Evolutionary conservation across 805 yeast species (phyloP), one percentile per base, ranked within the genome.

Genomic region (Monosporozyma aquatica): DNA sequence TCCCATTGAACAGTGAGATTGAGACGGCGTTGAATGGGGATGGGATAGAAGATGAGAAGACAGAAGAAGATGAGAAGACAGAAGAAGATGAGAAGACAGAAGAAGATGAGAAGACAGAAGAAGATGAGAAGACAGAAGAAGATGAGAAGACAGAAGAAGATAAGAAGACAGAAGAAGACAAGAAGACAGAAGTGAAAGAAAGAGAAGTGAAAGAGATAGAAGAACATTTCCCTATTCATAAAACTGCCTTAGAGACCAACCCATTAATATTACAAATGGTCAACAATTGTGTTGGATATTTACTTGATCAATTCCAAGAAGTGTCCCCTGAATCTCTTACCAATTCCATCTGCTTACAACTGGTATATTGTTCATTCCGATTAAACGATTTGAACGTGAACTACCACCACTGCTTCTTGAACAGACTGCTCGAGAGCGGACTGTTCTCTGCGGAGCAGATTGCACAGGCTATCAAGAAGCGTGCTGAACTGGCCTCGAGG

Each of bases 311-410:
- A 25, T 40, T 54, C 2, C 28, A 34, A n/a, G 14, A 32, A 2
- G 41, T 29, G 4, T 26, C 43, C 17, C n/a, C 22, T 2, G 41
- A 17, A 5, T 25, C 37, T 11, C 59, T 73, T 8, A 70, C 70
- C 25, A 82, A 82, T 43, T 83, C 90, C 1, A 66, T 87, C 18
- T 74, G 89, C 49, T 64, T 90, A 26, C 98, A 90, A 62, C 63
- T 89, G 29, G 78, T 86, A 1, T 90, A 89, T 63, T 85, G 95
- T 50, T 82, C 95, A n/a, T 87, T 82, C 56, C 80, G 95, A 28
- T 67, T 90, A 41, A 79, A 82, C 5, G 66, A 61, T 30, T 45
- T 56, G 9, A 62, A 61, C 32, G 43, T 39, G 23, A 62, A 62
- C 41, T 62, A 56, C 44, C 64, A 61, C 40, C 47, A 45, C 26